Base-by-base conservation (phyloP, 768 basidiomycete genomes). In the Neoboletus brunneissimus region DNA sequence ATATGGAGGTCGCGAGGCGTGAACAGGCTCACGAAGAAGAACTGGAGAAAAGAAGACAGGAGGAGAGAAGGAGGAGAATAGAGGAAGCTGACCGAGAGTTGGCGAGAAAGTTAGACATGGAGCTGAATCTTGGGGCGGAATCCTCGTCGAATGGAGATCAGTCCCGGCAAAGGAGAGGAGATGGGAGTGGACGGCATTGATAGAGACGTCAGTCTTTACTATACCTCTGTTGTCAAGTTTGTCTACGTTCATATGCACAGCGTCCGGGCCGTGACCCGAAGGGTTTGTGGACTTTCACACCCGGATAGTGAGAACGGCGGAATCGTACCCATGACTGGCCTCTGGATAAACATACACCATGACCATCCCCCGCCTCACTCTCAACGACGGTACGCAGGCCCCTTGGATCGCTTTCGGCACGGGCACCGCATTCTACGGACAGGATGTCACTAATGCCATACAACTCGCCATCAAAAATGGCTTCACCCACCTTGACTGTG, bases 61-160 rank as follows among this genome's bases (percentile, higher is more conserved):
- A 54, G 42, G 63, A 59, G 57, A 61, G 59, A 41, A 67, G 55
- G 60, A 69, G 41, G 51, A 59, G 20, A 22, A 53, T 65, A 10
- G 70, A 71, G 32, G 62, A 67, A 18, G 58, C 70, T 51, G 68
- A 84, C 52, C 76, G 76, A 46, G 72, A 73, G 32, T 57, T 70
- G 60, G 84, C 83, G 57, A 82, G 82, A 63, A 75, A 65, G 45
- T 76, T 84, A 61, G 69, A 82, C 45, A 79, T 77, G 69, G 72
- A 69, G 27, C 60, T 72, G 27, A 72, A 72, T 41, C 37, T 65
- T 51, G 50, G 51, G 11, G 23, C n/a, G 71, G 56, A 62, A 51
- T 25, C 51, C 41, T 42, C 41, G n/a, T 35, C 78, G 57, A 77
- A 29, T 22, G 53, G 42, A 13, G 56, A 61, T 51, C 34, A 56